Evolutionary conservation across 1,139 yeast genomes (phyloP), one percentile per base, ranked within the genome.

Genomic region (Nakaseomyces uthaithaninus): DNA sequence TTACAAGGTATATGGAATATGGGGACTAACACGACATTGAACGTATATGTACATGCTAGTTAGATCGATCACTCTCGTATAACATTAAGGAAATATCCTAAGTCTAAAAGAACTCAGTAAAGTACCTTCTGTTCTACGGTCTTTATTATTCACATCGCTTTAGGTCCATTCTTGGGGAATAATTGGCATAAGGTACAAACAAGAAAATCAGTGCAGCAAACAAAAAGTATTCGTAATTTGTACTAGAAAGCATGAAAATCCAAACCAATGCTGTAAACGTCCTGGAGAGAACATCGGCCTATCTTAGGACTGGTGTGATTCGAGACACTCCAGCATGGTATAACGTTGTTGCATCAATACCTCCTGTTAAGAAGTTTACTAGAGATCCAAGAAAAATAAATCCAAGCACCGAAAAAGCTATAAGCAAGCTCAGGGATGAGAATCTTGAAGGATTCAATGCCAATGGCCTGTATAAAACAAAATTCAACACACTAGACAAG

Each of bases 301-400:
- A 76, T 53, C 64, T 85, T 49, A 70, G 69, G 50, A 71, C 82
- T 0, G 89, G 91, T 4, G 68, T 80, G 27, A 68, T 84, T 42
- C 68, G 64, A 28, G 64, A 72, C 25, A 82, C 82, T 53, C 96
- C 97, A 3, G 80, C 80, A 0, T 89, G 96, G 96, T 85, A 73
- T 62, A 77, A 80, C 48, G 87, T 83, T 9, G 84, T 89, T 19
- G 85, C 84, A 2, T 70, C 77, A 27, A 72, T 80, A 51, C 95
- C 95, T 28, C 95, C 96, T 27, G 67, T 72, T 38, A 73, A 71
- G 45, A 77, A 78, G 52, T 71, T 80, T 45, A 60, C 64, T 12
- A 67, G 71, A 37, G 65, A 65, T 41, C 69, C 82, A 48, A 71
- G 68, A 46, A 44, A 57, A 42, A 54, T 63, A 57, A 48, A 63